A percentile compares a stretch with the other conserved stretches of the same genome.
phyloP scores from a whole-genome alignment of 768 basidiomycete species.

The Coprinopsis strossmayeri region DNA sequence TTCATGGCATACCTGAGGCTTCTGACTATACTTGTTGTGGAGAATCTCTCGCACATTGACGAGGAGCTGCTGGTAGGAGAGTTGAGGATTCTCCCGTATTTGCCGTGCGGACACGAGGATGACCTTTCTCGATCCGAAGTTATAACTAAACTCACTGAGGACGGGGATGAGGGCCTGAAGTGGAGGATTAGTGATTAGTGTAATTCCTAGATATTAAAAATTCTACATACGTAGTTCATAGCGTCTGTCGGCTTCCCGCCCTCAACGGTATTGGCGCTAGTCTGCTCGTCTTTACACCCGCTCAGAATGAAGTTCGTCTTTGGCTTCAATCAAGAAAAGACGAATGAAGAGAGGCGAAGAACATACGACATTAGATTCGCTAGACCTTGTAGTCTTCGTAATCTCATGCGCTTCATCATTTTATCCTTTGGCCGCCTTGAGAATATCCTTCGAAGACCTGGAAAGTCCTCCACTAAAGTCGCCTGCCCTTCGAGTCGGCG shows the following conservation, averaged over 20 bases:
- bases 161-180: conserved; percentile 44
- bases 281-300: conserved; percentile 78
- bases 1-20: conserved; percentile 27
- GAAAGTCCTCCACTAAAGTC: conserved; percentile 80
- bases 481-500: conserved; percentile 63
- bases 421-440: conserved; percentile 67
- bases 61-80: conserved; percentile 36
- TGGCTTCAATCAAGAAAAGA: neutral
- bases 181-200: neutral
- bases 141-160: conserved; percentile 32
- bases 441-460: conserved; percentile 60
- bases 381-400: conserved; percentile 59
- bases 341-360: no score
- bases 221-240: conserved; percentile 49
- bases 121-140: neutral
- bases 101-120: neutral
- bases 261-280: conserved; percentile 69
- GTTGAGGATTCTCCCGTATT: conserved; percentile 32
- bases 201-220: neutral
- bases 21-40: conserved; percentile 33
- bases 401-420: conserved; percentile 57
- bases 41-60: conserved; percentile 32
- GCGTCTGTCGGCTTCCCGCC: conserved; percentile 65
- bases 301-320: conserved; percentile 62
- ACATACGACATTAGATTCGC: conserved; percentile 78